phyloP scores from a whole-genome alignment of 1,139 yeast genomes.

The Geotrichum phurueaensis region DNA sequence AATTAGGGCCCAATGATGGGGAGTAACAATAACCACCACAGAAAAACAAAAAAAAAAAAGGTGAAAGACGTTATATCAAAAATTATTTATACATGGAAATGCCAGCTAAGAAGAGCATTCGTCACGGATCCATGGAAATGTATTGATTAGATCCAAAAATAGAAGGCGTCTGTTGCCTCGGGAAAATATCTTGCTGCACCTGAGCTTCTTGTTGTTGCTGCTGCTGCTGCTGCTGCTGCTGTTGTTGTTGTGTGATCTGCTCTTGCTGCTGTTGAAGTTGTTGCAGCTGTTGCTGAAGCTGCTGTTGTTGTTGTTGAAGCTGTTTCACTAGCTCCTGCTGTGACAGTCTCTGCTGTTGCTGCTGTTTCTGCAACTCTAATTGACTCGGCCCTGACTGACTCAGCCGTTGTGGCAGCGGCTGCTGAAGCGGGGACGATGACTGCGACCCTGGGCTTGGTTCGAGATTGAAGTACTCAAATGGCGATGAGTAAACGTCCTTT shows the following conservation, averaged over 20 bases:
- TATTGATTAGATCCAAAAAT: background rate
- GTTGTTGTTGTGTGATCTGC: background rate
- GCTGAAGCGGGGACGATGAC: background rate
- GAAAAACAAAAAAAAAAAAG: no score
- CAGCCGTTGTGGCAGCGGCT: background rate
- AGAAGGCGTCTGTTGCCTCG: background rate
- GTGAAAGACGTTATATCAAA: no score
- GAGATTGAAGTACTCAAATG: constrained; percentile 5
- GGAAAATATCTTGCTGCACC: background rate
- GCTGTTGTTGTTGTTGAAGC: background rate
- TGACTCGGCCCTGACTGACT: no score
- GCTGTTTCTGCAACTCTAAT: no score
- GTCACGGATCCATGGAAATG: background rate
- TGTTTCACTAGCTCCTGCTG: background rate
- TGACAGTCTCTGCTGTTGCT: background rate
- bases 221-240: background rate
- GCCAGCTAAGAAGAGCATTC: background rate
- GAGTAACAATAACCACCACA: no score
- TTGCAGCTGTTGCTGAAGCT: background rate
- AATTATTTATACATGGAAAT: no score
- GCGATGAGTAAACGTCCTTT: constrained; percentile 8
- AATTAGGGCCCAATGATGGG: no score
- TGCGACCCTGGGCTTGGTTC: constrained; percentile 4
- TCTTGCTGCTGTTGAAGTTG: background rate
- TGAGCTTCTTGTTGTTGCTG: background rate